phyloP scores from a whole-genome alignment of 805 yeast genomes.

The Komagataella phaffii region DNA sequence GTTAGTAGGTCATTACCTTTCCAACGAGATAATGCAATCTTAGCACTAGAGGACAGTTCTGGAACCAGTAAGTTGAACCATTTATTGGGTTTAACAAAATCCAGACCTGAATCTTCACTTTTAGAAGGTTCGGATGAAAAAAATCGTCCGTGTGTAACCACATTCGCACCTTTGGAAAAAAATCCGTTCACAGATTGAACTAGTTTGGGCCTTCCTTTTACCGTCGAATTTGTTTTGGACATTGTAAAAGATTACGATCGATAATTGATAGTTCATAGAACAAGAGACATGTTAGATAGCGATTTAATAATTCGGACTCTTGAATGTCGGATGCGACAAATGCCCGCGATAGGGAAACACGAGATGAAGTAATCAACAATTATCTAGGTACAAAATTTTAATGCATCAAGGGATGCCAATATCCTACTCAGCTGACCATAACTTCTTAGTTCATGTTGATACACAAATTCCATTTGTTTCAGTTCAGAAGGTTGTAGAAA shows the following conservation, averaged over 20 bases:
- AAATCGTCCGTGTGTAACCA: not conserved
- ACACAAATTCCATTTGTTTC: slow-evolving; percentile 50
- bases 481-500: slow-evolving; percentile 64
- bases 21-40: slow-evolving; percentile 60
- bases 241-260: not conserved
- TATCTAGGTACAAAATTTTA: slow-evolving; percentile 18
- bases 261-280: not conserved
- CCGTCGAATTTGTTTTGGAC: not conserved
- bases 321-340: not conserved
- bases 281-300: not conserved
- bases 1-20: slow-evolving; percentile 23
- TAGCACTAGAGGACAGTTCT: slow-evolving; percentile 16
- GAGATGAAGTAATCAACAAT: not conserved
- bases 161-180: not conserved
- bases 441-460: slow-evolving; percentile 39
- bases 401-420: slow-evolving; percentile 42
- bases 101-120: not conserved
- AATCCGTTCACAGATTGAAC: not conserved
- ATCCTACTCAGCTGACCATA: slow-evolving; percentile 43
- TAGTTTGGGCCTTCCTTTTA: not conserved
- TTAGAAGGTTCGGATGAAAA: not conserved
- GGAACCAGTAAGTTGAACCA: slow-evolving; percentile 51
- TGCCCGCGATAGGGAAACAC: not conserved
- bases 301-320: not conserved
- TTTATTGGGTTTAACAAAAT: slow-evolving; percentile 21